These are phyloP conservation scores for Calvatia gigantea DNA, from an alignment of 768 basidiomycete species.

Conservation along the genomic window DNA sequence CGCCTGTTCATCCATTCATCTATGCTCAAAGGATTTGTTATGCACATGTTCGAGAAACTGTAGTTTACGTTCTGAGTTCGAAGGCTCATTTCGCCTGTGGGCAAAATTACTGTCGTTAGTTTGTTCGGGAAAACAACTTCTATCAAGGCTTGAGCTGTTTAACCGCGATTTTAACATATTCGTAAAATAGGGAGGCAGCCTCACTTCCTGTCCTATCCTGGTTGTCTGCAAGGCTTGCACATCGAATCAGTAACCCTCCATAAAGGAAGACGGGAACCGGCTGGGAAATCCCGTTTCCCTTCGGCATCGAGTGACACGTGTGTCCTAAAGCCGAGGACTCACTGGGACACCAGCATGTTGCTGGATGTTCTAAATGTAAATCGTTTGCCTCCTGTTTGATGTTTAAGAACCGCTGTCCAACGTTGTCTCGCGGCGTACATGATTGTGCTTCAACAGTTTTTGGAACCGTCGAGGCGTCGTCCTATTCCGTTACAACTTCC, in stretches of 20 bases:
- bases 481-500: neutral
- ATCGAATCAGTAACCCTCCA: neutral
- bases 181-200: conserved; percentile 33
- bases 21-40: no score
- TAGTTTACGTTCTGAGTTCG: no score
- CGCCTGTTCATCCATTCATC: no score
- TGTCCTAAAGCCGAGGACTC: conserved; percentile 6
- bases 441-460: no score
- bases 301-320: neutral
- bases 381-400: conserved; percentile 5
- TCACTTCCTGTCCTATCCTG: conserved; percentile 40
- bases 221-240: conserved; percentile 30
- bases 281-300: neutral
- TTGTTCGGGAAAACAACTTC: no score
- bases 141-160: no score
- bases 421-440: neutral
- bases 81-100: no score
- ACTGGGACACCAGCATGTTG: neutral
- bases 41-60: no score
- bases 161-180: neutral
- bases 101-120: no score
- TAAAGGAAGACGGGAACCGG: neutral
- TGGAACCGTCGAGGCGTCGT: neutral
- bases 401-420: neutral
- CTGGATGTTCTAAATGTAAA: neutral